These are phyloP conservation scores for Bondarzewia mesenterica DNA, from an alignment of 1,284 basidiomycete species.

Conservation along the genomic window DNA sequence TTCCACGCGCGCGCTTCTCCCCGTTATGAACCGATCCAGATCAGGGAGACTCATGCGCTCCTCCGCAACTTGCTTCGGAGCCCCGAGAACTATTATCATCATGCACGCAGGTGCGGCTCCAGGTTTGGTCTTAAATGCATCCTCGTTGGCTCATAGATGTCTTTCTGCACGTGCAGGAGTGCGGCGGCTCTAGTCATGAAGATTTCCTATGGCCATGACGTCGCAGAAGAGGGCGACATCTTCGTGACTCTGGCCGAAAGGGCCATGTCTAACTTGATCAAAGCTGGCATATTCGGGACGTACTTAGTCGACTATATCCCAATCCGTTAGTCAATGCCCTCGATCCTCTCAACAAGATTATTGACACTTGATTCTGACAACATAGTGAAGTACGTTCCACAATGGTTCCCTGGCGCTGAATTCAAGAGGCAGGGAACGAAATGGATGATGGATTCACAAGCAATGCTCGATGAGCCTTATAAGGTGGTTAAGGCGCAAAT, in stretches of 20 bases:
- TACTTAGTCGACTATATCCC: constrained; percentile 21
- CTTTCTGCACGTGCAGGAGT: neutral
- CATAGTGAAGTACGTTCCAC: constrained; percentile 49
- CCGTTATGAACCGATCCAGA: neutral
- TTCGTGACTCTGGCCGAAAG: constrained; percentile 16
- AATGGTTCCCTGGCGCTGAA: constrained; percentile 56
- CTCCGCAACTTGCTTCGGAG: neutral
- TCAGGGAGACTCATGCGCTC: neutral
- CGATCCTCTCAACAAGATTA: neutral
- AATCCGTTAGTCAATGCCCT: constrained; percentile 10
- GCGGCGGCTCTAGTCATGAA: constrained; percentile 1
- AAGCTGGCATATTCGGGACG: constrained; percentile 15
- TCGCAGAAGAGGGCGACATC: constrained; percentile 10
- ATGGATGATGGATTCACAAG: neutral
- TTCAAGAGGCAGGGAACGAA: constrained; percentile 34
- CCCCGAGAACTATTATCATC: neutral
- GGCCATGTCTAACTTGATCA: constrained; percentile 13
- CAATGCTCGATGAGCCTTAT: neutral
- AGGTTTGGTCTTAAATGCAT: neutral
- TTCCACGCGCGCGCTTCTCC: neutral
- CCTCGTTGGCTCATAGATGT: neutral
- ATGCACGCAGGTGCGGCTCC: neutral
- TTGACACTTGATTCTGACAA: neutral
- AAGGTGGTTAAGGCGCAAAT: neutral
- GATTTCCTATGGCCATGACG: constrained; percentile 4